Evolutionary conservation across 768 basidiomycete species (phyloP), one percentile per base, ranked within the genome.

Genomic region (Leccinum subgranulosum): DNA sequence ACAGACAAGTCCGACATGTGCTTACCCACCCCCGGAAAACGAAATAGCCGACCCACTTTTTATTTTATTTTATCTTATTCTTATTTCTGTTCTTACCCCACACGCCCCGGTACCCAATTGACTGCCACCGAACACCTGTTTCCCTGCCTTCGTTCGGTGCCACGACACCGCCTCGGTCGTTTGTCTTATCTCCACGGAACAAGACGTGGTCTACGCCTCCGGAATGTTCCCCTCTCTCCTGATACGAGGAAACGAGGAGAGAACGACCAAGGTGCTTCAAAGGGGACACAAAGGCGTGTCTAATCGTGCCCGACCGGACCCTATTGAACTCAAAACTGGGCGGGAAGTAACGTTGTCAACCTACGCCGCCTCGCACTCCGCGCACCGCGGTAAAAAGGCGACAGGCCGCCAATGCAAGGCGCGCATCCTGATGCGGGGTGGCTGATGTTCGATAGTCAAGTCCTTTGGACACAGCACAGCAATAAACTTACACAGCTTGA

Each of bases 171-270:
- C 58, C 54, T 28, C 49, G 49, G 19, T 15, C 14, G n/a, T 17
- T 15, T 31, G 54, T 23, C 54, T 56, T 50, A 58, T 58, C 57
- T 33, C 57, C 49, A 29, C 17, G 29, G 49, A 48, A 12, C 61
- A 51, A 14, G 43, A 17, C 47, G 27, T 49, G 55, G 39, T n/a
- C n/a, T 41, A 41, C 39, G n/a, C 39, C 10, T 19, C n/a, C 39
- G 39, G 39, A 19, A 41, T 19, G 39, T 41, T 41, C n/a, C n/a
- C 4, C 31, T 31, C 39, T 39, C 34, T 36, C 33, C 27, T 21
- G 53, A 29, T 41, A 55, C 33, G 19, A 25, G n/a, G 4, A 27
- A 14, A 31, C 14, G 21, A 23, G 17, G 9, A 25, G n/a, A 28
- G 48, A n/a, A 21, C 39, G n/a, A n/a, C 39, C n/a, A n/a, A 41